phyloP scores from a whole-genome alignment of 768 basidiomycete genomes.

The Paxillus rubicundulus region DNA sequence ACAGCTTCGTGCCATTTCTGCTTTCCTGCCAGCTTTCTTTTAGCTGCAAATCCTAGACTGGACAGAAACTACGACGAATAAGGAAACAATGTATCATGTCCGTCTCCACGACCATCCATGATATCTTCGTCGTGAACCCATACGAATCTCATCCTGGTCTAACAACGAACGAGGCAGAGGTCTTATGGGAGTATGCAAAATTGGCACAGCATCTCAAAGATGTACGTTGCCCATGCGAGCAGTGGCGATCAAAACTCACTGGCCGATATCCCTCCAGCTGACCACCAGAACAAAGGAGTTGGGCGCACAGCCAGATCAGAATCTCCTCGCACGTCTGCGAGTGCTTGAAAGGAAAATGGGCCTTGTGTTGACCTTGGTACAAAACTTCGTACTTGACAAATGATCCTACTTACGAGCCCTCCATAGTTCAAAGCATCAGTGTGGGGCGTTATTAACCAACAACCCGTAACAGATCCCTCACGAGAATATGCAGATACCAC shows the following conservation, averaged over 20 bases:
- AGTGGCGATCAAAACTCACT: neutral
- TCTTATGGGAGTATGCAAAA: constrained; percentile 93
- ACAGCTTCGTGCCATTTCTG: too few species aligned
- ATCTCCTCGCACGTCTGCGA: constrained; percentile 71
- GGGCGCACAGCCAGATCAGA: constrained; percentile 73
- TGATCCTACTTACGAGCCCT: constrained; percentile 2
- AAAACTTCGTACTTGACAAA: neutral
- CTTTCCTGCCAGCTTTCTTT: too few species aligned
- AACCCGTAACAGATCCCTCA: constrained; percentile 37
- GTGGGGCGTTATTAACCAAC: constrained; percentile 89
- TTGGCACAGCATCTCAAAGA: constrained; percentile 76
- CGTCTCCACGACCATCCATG: constrained; percentile 20
- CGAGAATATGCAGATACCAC: constrained; percentile 18
- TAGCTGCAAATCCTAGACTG: too few species aligned
- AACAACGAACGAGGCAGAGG: constrained; percentile 66
- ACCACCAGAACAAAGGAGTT: constrained; percentile 66
- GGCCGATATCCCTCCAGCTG: constrained; percentile 41
- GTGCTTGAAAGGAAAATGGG: constrained; percentile 93
- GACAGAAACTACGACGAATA: too few species aligned
- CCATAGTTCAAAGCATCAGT: constrained; percentile 92
- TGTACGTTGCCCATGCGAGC: constrained; percentile 44
- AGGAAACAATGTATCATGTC: constrained; percentile 9
- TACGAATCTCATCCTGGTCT: constrained; percentile 71
- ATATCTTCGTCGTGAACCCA: constrained; percentile 61
- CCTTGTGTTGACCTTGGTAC: constrained; percentile 86